phyloP scores from a whole-genome alignment of 2,329 filamentous ascomycete species.

The Xylariaceae sp. region DNA sequence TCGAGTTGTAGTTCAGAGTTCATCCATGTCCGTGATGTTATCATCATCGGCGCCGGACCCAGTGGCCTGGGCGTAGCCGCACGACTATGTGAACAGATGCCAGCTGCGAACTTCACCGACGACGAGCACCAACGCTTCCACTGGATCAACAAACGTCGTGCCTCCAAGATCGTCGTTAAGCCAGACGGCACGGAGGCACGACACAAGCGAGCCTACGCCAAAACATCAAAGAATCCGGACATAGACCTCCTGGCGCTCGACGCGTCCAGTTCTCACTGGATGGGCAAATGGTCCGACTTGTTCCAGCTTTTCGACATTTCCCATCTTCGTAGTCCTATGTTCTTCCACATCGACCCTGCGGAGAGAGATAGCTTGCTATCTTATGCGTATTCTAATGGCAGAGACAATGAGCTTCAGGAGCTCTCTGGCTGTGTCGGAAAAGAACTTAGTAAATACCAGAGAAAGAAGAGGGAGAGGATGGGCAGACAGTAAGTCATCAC shows the following conservation, averaged over 20 bases:
- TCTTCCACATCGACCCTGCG: slow-evolving; percentile 73
- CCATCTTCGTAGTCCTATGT: slow-evolving; percentile 72
- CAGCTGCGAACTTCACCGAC: slow-evolving; percentile 75
- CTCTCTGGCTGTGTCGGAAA: slow-evolving; percentile 71
- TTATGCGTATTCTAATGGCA: slow-evolving; percentile 56
- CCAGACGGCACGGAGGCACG: slow-evolving; percentile 36
- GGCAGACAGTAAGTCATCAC: slow-evolving; percentile 39
- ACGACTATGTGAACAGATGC: slow-evolving; percentile 64
- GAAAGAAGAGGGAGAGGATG: slow-evolving; percentile 52
- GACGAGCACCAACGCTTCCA: slow-evolving; percentile 77
- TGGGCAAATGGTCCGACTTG: slow-evolving; percentile 63
- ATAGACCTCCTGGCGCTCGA: slow-evolving; percentile 60
- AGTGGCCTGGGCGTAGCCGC: slow-evolving; percentile 70
- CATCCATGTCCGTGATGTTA: slow-evolving; percentile 53
- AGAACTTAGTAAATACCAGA: slow-evolving; percentile 73
- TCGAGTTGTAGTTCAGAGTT: slow-evolving; percentile 12
- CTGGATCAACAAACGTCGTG: slow-evolving; percentile 62
- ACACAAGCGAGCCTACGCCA: slow-evolving; percentile 30
- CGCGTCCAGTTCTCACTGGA: slow-evolving; percentile 57
- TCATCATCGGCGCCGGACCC: slow-evolving; percentile 70
- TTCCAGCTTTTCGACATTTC: slow-evolving; percentile 66
- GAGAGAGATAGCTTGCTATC: slow-evolving; percentile 70
- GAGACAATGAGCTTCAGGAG: slow-evolving; percentile 62
- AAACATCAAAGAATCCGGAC: slow-evolving; percentile 16
- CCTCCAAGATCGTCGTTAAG: slow-evolving; percentile 54